Evolutionary conservation across 2,329 filamentous ascomycete species (phyloP).

Genomic region (Verticillium nonalfalfae): DNA sequence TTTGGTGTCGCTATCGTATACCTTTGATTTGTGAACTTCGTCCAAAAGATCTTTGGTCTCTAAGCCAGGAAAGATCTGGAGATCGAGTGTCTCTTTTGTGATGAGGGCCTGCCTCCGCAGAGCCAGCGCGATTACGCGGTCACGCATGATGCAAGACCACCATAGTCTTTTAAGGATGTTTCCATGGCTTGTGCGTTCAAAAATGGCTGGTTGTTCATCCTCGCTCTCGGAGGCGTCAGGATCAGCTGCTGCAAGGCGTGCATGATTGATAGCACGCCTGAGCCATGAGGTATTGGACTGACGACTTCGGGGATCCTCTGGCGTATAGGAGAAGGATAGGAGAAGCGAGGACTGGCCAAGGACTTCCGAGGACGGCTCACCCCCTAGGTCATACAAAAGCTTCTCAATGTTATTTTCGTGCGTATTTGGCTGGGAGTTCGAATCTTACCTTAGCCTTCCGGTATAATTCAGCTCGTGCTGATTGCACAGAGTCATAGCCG

Average conservation of each 20-base stretch:
- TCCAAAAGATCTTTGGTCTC: conserved; percentile 35
- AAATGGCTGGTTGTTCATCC: no score
- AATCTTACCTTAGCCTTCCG: conserved; percentile 14
- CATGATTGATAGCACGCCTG: conserved; percentile 40
- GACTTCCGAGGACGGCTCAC: conserved; percentile 31
- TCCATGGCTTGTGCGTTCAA: conserved; percentile 26
- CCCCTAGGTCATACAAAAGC: conserved; percentile 37
- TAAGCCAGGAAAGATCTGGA: conserved; percentile 27
- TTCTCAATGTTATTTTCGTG: conserved; percentile 10
- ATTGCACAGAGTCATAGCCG: conserved; percentile 34
- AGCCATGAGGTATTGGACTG: conserved; percentile 43
- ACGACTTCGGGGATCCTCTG: conserved; percentile 17
- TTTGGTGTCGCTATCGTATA: conserved; percentile 40
- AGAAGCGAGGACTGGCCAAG: conserved; percentile 34
- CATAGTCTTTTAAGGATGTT: conserved; percentile 42
- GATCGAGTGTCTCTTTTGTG: conserved; percentile 37
- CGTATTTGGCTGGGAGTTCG: not conserved
- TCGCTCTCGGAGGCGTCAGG: conserved; percentile 19
- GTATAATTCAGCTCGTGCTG: conserved; percentile 37
- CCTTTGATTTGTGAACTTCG: conserved; percentile 35
- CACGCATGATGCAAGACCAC: conserved; percentile 49
- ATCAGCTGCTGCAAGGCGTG: conserved; percentile 36
- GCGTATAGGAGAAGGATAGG: conserved; percentile 35
- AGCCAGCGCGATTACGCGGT: conserved; percentile 42
- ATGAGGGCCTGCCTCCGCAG: conserved; percentile 43